phyloP scores from a whole-genome alignment of 306 rosid species.

The Gleditsia sinensis region DNA sequence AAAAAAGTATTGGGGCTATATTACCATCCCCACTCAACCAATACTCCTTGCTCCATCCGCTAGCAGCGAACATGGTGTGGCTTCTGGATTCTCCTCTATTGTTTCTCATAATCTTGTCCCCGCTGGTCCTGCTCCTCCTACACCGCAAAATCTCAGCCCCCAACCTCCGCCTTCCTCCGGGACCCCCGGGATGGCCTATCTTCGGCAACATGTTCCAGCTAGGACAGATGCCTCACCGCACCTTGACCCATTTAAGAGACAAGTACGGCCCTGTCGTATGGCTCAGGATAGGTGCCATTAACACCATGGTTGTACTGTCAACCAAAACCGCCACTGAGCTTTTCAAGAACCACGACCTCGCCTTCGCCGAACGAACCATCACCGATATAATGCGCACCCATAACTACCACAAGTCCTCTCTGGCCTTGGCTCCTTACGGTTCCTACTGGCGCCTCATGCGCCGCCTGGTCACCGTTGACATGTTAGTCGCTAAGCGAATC shows the following conservation, averaged over 20 bases:
- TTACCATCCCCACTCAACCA: too few species aligned
- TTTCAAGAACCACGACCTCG: conserved; percentile 64
- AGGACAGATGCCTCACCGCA: conserved; percentile 63
- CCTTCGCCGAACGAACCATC: conserved; percentile 58
- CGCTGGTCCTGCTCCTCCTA: conserved; percentile 30
- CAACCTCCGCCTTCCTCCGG: conserved; percentile 49
- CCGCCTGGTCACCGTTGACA: conserved; percentile 57
- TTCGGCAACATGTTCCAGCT: conserved; percentile 74
- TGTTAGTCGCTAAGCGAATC: conserved; percentile 57
- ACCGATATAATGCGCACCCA: conserved; percentile 49
- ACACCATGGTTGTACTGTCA: conserved; percentile 65
- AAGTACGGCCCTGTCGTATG: conserved; percentile 54
- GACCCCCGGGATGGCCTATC: conserved; percentile 72
- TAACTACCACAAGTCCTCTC: conserved; percentile 53
- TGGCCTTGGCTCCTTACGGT: conserved; percentile 70
- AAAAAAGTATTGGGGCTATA: too few species aligned
- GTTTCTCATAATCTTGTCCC: conserved; percentile 21
- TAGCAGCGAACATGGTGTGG: conserved; percentile 3
- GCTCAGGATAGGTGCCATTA: conserved; percentile 57
- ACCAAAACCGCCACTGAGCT: conserved; percentile 45
- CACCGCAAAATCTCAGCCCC: conserved; percentile 8
- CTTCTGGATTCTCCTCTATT: background rate
- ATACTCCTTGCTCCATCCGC: background rate
- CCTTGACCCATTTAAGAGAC: conserved; percentile 38
- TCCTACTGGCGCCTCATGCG: conserved; percentile 69